A percentile compares a stretch with the other conserved stretches of the same genome.
Conservation (phyloP, 2,329 filamentous ascomycete genomes). For the Xylaria sp. region DNA sequence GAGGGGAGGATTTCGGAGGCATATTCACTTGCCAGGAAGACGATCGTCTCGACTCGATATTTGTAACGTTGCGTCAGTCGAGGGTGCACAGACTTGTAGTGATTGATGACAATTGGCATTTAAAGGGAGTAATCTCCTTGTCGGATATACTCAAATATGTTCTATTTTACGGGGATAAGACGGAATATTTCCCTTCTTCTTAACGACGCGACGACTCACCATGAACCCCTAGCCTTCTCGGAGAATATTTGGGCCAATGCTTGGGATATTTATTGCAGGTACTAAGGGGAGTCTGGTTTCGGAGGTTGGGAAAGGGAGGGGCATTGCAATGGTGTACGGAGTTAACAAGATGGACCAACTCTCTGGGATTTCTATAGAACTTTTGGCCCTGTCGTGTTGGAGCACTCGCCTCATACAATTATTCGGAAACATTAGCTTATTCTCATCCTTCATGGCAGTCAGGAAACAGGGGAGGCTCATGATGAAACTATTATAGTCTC, state of each 20-base stretch:
- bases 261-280: constrained; percentile 32
- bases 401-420: constrained; percentile 34
- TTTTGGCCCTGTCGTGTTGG: constrained; percentile 36
- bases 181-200: constrained; percentile 53
- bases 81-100: constrained; percentile 93
- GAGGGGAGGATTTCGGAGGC: constrained; percentile 90
- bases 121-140: constrained; percentile 90
- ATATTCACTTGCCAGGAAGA: constrained; percentile 96
- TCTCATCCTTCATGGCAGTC: constrained; percentile 12
- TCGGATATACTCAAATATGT: constrained; percentile 98
- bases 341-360: constrained; percentile 47
- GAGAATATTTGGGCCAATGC: constrained; percentile 27
- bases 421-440: constrained; percentile 35
- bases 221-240: constrained; percentile 30
- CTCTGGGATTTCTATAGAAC: constrained; percentile 43
- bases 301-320: constrained; percentile 19
- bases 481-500: constrained; percentile 34
- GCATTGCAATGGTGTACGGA: constrained; percentile 51
- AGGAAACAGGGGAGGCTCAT: constrained; percentile 17
- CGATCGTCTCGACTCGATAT: constrained; percentile 93
- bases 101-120: constrained; percentile 86
- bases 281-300: constrained; percentile 32
- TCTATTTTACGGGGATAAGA: constrained; percentile 80
- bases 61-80: constrained; percentile 95
- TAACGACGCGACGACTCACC: constrained; percentile 28